Base-by-base conservation (phyloP, 257 asterid genomes). In the Handroanthus guayacan region DNA sequence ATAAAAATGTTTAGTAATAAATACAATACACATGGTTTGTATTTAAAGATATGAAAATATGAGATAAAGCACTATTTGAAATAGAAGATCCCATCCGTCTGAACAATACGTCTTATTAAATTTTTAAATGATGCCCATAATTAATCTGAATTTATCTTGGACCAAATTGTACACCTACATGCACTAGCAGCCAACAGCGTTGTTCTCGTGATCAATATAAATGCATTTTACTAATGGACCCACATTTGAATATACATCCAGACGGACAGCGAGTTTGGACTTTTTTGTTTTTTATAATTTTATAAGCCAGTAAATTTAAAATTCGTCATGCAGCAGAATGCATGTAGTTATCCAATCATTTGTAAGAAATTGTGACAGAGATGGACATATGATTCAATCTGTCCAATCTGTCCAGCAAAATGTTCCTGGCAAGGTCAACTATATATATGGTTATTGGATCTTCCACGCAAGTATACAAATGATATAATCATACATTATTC, bases 391-490 rank as follows among this genome's bases (percentile, higher is more conserved):
- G 31, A 25, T 25, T 25, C 67, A 55, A 54, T 36, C 5, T 70
- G 37, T 51, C 14, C 67, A 55, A 54, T 36, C 5, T 70, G 37
- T 51, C 14, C 56, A 45, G 48, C n/a, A 16, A 57, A 54, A 12
- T 12, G 31, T 44, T 66, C 1, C 71, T 66, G 71, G 36, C 62
- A 50, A 3, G 6, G 67, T 74, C 80, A 50, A 80, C 77, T 47
- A 52, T 25, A 25, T 47, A 52, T 25, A 25, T 25, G 31, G 55
- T 61, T 69, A 50, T 17, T 54, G 65, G 48, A 16, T n/a, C 43
- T 58, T 48, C 44, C 39, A 69, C 36, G 72, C 44, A 67, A 79
- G 54, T 18, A n/a, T n/a, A n/a, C n/a, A 48, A n/a, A 52, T 54
- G 55, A 25, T 1, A 25, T 31, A 17, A 43, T 12, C 14, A 52